Evolutionary conservation across 2,329 filamentous ascomycete species (phyloP).

Genomic region (Diaporthe nobilis): DNA sequence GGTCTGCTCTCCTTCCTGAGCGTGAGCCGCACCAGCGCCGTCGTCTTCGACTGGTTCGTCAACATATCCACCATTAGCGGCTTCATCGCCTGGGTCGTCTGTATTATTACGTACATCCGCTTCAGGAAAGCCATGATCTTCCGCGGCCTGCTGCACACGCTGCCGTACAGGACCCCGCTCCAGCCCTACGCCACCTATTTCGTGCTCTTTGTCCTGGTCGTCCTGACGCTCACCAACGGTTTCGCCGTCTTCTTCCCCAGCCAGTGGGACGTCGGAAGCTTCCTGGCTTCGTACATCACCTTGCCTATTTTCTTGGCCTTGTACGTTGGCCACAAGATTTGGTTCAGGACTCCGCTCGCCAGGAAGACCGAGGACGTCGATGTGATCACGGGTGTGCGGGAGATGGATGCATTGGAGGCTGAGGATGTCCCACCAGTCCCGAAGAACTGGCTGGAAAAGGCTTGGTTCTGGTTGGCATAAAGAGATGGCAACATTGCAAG

Average conservation of each 20-base stretch:
- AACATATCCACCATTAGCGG: constrained; percentile 77
- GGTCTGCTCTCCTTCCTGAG: constrained; percentile 80
- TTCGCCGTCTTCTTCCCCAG: constrained; percentile 80
- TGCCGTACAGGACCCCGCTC: constrained; percentile 66
- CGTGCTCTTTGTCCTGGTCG: constrained; percentile 68
- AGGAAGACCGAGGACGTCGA: constrained; percentile 66
- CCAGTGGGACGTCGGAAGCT: constrained; percentile 73
- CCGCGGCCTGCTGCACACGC: constrained; percentile 63
- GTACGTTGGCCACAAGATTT: constrained; percentile 73
- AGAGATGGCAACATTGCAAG: accelerated
- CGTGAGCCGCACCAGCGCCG: constrained; percentile 71
- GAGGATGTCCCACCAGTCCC: constrained; percentile 62
- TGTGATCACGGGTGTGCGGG: constrained; percentile 69
- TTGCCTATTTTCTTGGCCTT: constrained; percentile 72
- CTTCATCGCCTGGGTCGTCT: constrained; percentile 72
- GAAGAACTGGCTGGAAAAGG: constrained; percentile 65
- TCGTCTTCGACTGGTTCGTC: constrained; percentile 80
- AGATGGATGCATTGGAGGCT: constrained; percentile 72
- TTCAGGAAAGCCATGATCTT: constrained; percentile 69
- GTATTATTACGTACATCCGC: constrained; percentile 71
- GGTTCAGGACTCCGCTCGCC: constrained; percentile 59
- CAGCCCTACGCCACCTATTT: constrained; percentile 77
- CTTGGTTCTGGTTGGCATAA: constrained; percentile 71
- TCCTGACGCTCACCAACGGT: constrained; percentile 81
- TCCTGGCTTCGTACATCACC: constrained; percentile 76